These are phyloP conservation scores for Sporothrix variecibatus DNA, from an alignment of 2,329 filamentous ascomycete genomes.

Conservation along the genomic window DNA sequence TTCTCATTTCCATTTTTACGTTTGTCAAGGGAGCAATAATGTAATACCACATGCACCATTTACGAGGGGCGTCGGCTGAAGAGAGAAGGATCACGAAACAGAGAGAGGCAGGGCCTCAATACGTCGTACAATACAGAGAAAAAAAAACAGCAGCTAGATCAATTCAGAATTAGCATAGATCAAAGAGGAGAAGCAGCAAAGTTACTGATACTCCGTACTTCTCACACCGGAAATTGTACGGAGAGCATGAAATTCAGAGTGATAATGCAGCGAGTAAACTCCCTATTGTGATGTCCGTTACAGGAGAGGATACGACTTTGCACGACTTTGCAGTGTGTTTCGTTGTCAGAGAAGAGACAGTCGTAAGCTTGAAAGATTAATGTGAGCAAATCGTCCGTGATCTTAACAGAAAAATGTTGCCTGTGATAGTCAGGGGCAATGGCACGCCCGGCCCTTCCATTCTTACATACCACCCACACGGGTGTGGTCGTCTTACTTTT, in stretches of 20 bases:
- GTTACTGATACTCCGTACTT: neutral
- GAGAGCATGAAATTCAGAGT: neutral
- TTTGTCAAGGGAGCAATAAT: neutral
- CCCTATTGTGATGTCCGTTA: neutral
- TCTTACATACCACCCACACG: neutral
- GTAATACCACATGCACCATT: slow-evolving; percentile 9
- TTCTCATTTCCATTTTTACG: neutral
- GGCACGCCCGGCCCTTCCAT: neutral
- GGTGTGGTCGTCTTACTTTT: neutral
- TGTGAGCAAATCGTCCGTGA: neutral
- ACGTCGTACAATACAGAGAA: neutral
- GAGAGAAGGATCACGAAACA: neutral
- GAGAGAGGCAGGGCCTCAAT: neutral
- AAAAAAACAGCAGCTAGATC: neutral
- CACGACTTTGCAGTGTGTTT: neutral
- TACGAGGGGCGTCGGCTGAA: neutral
- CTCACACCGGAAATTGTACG: neutral
- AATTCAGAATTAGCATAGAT: no score
- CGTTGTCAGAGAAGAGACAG: neutral
- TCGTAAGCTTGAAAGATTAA: neutral
- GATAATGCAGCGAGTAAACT: neutral
- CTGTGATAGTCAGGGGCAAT: slow-evolving; percentile 11
- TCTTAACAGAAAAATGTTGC: neutral
- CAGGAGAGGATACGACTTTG: neutral
- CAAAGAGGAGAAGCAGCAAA: no score